A percentile compares a stretch with the other conserved stretches of the same genome.
Evolutionary conservation across 1,284 basidiomycete species (phyloP).

Genomic region (Rhizopogon parksii): DNA sequence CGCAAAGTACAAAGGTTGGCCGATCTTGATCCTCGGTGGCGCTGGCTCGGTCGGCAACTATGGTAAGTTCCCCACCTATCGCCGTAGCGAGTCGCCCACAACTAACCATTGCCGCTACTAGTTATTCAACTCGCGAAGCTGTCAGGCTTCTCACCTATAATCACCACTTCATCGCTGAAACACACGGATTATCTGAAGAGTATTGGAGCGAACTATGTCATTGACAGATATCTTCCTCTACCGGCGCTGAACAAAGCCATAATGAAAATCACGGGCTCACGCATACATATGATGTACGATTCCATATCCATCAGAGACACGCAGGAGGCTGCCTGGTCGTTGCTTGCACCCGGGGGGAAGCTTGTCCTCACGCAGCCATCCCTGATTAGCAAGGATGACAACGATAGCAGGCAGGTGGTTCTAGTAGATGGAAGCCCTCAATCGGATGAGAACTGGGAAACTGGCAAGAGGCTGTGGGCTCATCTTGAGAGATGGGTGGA

Average conservation of each 20-base stretch:
- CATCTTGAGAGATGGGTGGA: constrained; percentile 30
- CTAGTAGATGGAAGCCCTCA: constrained; percentile 28
- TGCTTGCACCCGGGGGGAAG: constrained; percentile 27
- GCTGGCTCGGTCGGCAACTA: constrained; percentile 41
- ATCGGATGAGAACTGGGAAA: constrained; percentile 24
- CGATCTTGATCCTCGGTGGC: constrained; percentile 41
- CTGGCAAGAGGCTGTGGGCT: constrained; percentile 28
- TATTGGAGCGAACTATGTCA: constrained; percentile 40
- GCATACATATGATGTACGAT: constrained; percentile 30
- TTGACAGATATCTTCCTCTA: constrained; percentile 32
- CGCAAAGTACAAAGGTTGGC: constrained; percentile 32
- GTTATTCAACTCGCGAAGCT: constrained; percentile 28
- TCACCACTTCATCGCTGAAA: constrained; percentile 38
- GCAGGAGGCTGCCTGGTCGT: constrained; percentile 27
- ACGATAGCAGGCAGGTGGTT: constrained; percentile 26
- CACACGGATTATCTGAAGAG: constrained; percentile 35
- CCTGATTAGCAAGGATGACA: constrained; percentile 19
- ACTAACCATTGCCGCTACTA: constrained; percentile 12
- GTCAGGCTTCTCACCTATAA: constrained; percentile 29
- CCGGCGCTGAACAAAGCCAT: constrained; percentile 22
- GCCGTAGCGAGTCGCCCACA: constrained; percentile 1
- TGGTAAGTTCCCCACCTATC: constrained; percentile 24
- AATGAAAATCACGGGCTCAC: constrained; percentile 23
- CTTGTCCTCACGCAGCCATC: constrained; percentile 27
- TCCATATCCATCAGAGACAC: constrained; percentile 28